These are phyloP conservation scores for Aspergillus chevalieri DNA, from an alignment of 2,329 filamentous ascomycete genomes.

Conservation along the genomic window DNA sequence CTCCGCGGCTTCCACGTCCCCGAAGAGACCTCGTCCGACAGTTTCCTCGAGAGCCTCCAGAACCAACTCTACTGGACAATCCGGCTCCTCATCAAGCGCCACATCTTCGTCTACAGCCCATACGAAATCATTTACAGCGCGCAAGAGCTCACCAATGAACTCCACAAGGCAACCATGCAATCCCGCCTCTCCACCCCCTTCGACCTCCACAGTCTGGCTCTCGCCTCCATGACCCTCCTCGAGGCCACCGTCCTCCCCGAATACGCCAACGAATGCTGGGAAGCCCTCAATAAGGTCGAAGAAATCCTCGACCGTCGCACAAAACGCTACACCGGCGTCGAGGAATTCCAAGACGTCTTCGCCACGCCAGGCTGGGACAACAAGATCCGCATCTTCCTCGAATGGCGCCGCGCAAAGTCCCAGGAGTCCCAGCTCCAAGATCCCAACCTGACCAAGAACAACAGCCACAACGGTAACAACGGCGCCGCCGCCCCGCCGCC, in stretches of 20 bases:
- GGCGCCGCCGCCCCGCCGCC: conserved; percentile 20
- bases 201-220: conserved; percentile 35
- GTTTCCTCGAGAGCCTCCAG: conserved; percentile 33
- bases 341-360: conserved; percentile 36
- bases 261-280: conserved; percentile 34
- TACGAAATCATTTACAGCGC: conserved; percentile 38
- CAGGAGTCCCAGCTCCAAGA: conserved; percentile 28
- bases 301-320: conserved; percentile 43
- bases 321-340: conserved; percentile 20
- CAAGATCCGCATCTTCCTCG: conserved; percentile 36
- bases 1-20: conserved; percentile 21
- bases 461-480: not conserved
- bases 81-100: conserved; percentile 37
- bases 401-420: conserved; percentile 30
- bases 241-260: conserved; percentile 38
- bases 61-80: conserved; percentile 39
- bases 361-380: conserved; percentile 35
- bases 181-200: conserved; percentile 32
- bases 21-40: conserved; percentile 19
- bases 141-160: conserved; percentile 34
- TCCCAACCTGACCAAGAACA: conserved; percentile 12
- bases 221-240: conserved; percentile 38
- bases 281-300: conserved; percentile 46
- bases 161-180: conserved; percentile 29
- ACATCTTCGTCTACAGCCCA: conserved; percentile 37